A percentile compares a stretch with the other conserved stretches of the same genome.
Conservation (phyloP, 2,329 filamentous ascomycete species). For the Aspergillus sp. region DNA sequence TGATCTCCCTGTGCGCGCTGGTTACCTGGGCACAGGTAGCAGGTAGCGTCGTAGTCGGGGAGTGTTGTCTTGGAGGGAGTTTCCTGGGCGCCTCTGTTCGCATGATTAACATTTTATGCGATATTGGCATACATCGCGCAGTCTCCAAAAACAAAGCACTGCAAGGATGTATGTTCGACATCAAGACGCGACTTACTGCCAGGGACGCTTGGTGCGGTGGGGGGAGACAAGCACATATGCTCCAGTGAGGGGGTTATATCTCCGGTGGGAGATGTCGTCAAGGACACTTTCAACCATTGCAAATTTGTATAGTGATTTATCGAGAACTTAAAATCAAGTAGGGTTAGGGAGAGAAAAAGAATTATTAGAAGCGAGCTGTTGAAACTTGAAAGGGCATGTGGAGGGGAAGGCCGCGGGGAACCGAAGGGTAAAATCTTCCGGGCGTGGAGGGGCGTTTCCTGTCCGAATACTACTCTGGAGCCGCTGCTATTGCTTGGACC, state of each 20-base stretch:
- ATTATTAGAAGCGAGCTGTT: constrained; percentile 1
- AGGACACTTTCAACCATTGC: constrained; percentile 74
- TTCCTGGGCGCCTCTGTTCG: constrained; percentile 72
- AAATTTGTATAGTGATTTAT: background rate
- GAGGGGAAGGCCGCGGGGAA: constrained; percentile 9
- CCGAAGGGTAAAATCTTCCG: constrained; percentile 10
- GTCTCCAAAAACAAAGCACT: background rate
- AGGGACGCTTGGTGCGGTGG: constrained; percentile 93
- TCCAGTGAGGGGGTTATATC: constrained; percentile 87
- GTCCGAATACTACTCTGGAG: background rate
- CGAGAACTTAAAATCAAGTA: background rate
- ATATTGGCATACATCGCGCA: background rate
- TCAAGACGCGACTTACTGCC: constrained; percentile 70
- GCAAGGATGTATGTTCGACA: background rate
- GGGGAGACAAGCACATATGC: constrained; percentile 94
- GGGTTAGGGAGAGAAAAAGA: background rate
- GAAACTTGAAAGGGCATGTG: background rate
- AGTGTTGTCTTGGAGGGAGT: constrained; percentile 65
- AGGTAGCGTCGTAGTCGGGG: constrained; percentile 84
- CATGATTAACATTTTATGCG: background rate
- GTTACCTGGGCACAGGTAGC: constrained; percentile 93
- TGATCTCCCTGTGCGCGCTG: constrained; percentile 78
- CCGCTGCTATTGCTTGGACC: background rate
- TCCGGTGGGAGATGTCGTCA: constrained; percentile 93
- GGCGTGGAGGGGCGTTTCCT: constrained; percentile 5